Base-by-base conservation (phyloP, 73 alveolate genomes). In the Paramecium sexaurelia region DNA sequence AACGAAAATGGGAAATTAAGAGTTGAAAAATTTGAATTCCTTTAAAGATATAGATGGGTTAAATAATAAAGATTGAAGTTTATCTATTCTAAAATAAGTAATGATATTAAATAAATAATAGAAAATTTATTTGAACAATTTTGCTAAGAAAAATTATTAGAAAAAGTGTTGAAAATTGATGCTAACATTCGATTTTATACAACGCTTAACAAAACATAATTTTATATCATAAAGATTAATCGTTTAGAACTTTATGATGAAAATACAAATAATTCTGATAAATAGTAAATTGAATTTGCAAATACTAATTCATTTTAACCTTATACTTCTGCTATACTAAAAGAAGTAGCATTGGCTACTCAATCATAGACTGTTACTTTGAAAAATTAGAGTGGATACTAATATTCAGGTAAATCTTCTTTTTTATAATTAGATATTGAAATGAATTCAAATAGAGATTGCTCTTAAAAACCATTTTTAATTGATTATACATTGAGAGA, bases 1-100 rank as follows among this genome's bases (percentile, higher is more conserved):
- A 61, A 61, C 26, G 83, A 61, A 0, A 29, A 61, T 29, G 83
- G 83, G 1, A 61, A 61, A 1, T 26, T 61, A 6, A 61, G 83
- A 61, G 24, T 61, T 26, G 83, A 61, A 26, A 61, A 61, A 26
- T 26, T 29, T 61, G 83, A 61, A 61, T 61, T 61, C 24, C 43
- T 61, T 29, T 29, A 61, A 29, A 26, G 83, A 61, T 61, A 61
- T 61, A 61, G 47, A 61, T 61, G 83, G 83, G 83, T 61, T 61
- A 61, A 26, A 24, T 24, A 61, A 32, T 61, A 61, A 13, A 26
- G 83, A 26, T 10, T 61, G 83, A 61, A 61, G 43, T 61, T 61
- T 61, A 61, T 26, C 6, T 61, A 61, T 61, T 26, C 20, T 10
- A 61, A 61, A 61, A 61, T 61, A 11, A 61, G 83, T 61, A 61